Conservation (phyloP, 345 rosid genomes). For the Eucalyptus globulus region DNA sequence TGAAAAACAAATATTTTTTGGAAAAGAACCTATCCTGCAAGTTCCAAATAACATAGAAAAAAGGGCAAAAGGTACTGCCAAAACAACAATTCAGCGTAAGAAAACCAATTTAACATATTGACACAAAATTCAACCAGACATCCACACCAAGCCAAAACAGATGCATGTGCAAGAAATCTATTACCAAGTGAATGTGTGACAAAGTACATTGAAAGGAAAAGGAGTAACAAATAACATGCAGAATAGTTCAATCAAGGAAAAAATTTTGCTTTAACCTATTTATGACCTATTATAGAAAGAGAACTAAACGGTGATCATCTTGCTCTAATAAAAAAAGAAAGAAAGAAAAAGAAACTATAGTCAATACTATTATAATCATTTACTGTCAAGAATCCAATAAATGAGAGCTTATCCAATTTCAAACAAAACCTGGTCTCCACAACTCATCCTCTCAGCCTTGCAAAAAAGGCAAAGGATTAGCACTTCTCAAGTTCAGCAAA, state of each 20-base stretch:
- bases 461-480: neutral
- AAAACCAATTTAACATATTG: neutral
- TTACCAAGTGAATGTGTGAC: neutral
- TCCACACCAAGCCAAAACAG: neutral
- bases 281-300: neutral
- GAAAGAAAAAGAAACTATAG: too few species aligned
- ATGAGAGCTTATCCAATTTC: neutral
- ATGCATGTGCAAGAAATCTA: neutral
- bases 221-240: neutral
- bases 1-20: neutral
- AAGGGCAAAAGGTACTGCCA: neutral
- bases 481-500: neutral
- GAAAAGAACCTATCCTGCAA: neutral
- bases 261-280: neutral
- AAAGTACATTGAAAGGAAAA: neutral
- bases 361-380: too few species aligned
- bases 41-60: neutral
- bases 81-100: neutral
- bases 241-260: neutral
- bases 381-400: neutral
- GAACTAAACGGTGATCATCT: neutral
- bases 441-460: neutral
- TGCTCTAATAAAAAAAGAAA: neutral
- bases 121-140: neutral
- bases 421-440: neutral